Conservation (phyloP, 176 grass and related monocot genomes). For the Aechmea fasciata region DNA sequence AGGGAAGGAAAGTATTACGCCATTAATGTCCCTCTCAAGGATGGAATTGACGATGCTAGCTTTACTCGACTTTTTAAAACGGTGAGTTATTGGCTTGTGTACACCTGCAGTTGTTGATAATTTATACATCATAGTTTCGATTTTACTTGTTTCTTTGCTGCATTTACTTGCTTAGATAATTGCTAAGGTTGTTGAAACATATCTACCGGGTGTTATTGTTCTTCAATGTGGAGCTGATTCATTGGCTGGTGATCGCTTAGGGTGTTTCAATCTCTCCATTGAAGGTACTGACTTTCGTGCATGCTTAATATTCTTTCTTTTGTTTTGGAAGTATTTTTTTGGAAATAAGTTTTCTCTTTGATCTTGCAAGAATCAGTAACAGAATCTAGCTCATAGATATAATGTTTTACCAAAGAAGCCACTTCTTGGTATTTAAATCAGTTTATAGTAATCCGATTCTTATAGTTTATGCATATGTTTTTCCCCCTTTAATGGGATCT, state of each 20-base stretch:
- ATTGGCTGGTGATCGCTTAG: constrained; percentile 87
- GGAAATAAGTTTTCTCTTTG: not conserved
- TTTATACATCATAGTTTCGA: not conserved
- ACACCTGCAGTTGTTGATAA: not conserved
- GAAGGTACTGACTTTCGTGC: constrained; percentile 49
- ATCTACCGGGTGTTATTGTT: constrained; percentile 90
- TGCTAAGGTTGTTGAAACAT: constrained; percentile 89
- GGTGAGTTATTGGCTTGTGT: constrained; percentile 18
- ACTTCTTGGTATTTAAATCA: no score
- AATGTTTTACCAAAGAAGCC: no score
- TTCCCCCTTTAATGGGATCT: not conserved
- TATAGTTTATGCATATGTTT: no score
- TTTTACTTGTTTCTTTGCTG: constrained; percentile 4
- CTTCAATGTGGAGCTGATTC: constrained; percentile 99
- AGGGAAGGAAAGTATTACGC: constrained; percentile 98
- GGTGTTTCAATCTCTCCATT: constrained; percentile 98
- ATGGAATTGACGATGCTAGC: constrained; percentile 87
- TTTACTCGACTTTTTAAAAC: constrained; percentile 95
- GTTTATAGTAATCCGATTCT: no score
- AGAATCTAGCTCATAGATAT: not conserved
- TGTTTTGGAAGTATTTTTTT: not conserved
- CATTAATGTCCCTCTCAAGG: constrained; percentile 96
- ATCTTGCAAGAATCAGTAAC: no score
- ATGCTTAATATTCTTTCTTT: constrained; percentile 1
- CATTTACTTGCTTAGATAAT: constrained; percentile 63